Conservation (phyloP, 768 basidiomycete genomes). For the Floccularia luteovirens region DNA sequence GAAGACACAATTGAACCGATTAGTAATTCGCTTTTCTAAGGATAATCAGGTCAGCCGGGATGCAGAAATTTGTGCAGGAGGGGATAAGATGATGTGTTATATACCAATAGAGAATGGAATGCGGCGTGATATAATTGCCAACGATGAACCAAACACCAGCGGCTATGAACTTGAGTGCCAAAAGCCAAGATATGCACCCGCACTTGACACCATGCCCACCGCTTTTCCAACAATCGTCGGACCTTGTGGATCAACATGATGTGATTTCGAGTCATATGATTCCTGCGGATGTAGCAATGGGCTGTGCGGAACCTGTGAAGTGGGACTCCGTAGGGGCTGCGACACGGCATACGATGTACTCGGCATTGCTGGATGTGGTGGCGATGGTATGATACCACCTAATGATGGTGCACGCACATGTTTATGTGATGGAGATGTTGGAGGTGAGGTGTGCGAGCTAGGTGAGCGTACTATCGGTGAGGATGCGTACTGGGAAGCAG, state of each 20-base stretch:
- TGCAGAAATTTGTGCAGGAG: too few species aligned
- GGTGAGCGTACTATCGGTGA: too few species aligned
- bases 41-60: too few species aligned
- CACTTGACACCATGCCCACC: conserved; percentile 74
- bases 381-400: conserved; percentile 7
- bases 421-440: background rate
- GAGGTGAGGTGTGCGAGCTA: background rate
- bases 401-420: background rate
- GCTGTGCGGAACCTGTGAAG: background rate
- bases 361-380: conserved; percentile 6
- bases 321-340: background rate
- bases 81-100: background rate
- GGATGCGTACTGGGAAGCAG: too few species aligned
- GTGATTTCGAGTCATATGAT: too few species aligned
- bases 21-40: too few species aligned
- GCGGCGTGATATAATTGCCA: background rate
- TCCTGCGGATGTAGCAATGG: too few species aligned
- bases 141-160: background rate
- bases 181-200: conserved; percentile 67
- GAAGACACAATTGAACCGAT: too few species aligned
- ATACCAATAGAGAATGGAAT: background rate
- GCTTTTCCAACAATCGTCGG: conserved; percentile 40
- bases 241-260: conserved; percentile 10
- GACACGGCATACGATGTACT: conserved; percentile 4
- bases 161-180: conserved; percentile 19